Evolutionary conservation across 768 basidiomycete genomes (phyloP), one percentile per base, ranked within the genome.

Genomic region (Russula sp.): DNA sequence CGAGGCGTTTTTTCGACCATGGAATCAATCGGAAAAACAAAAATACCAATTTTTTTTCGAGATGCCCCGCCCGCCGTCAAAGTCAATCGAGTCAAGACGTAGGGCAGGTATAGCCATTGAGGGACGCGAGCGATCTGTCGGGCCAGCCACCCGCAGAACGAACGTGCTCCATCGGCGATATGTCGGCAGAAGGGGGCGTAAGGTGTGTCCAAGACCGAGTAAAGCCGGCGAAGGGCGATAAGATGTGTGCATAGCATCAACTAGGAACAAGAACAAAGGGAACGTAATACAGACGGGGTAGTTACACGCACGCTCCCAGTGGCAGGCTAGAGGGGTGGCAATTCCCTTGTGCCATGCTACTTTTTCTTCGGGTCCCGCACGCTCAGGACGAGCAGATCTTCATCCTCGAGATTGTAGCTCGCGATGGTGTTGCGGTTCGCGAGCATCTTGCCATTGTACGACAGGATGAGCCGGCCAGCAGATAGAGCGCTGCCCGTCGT

Each of bases 371-470:
- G 75, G 58, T 89, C 87, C 62, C 88, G 84, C 39, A 98, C 79
- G 59, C 83, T 88, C 69, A 97, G 79, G 16, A 87, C 82, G 20
- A 98, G 74, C 57, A 84, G 64, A 73, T 98, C 95, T 70, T 94
- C 94, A 67, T 96, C 92, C 74, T 95, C 94, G 68, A 98, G 72
- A 73, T 98, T 98, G 70, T 91, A 89, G 66, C 79, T 82, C 31
- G 92, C 94, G 68, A 98, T 84, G 65, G 91, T 87, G 63, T 83
- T 87, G 57, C 82, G 80, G 73, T 97, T 97, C 60, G 89, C 91
- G 68, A 98, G 80, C 82, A 92, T 89, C 76, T 92, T 94, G 47
- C 86, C 86, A 65, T 79, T 74, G 72, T 89, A 93, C 37, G 88
- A 87, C 65, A 98, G 73, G 68, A 90, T 79, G 70, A 97, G 88